Conservation (phyloP, 495 filamentous ascomycete genomes). For the Chaetomium fimeti region DNA sequence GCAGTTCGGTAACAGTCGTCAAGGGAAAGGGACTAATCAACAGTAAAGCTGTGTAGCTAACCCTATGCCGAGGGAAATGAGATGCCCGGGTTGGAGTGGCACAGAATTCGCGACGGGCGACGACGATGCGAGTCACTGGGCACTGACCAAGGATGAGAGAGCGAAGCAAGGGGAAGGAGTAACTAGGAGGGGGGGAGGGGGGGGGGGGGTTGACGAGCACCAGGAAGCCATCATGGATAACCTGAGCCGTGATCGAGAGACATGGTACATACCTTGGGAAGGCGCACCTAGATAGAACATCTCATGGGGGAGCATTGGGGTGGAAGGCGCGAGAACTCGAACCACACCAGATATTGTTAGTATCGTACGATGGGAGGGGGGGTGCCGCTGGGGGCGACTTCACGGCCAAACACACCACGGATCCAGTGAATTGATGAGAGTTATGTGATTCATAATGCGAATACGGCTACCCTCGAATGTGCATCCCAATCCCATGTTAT, state of each 20-base stretch:
- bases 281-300: not conserved
- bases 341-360: not conserved
- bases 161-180: not conserved
- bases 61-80: slow-evolving; percentile 25
- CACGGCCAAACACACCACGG: not conserved
- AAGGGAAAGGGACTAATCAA: slow-evolving; percentile 16
- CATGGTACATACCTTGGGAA: not conserved
- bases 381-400: not conserved
- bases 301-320: not conserved
- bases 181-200: not conserved
- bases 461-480: slow-evolving; percentile 23
- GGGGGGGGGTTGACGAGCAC: not conserved
- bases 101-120: slow-evolving; percentile 6
- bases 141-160: too few species aligned
- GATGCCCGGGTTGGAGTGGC: slow-evolving; percentile 17
- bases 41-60: slow-evolving; percentile 31
- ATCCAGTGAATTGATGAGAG: not conserved
- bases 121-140: not conserved
- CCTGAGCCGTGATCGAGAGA: not conserved
- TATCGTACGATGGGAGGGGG: not conserved
- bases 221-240: not conserved
- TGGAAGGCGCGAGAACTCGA: not conserved
- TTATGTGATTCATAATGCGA: slow-evolving; percentile 13
- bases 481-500: slow-evolving; percentile 32
- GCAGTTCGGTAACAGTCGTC: slow-evolving; percentile 1